Conservation (phyloP, 139 green algal genomes). For the Desmodesmus armatus region DNA sequence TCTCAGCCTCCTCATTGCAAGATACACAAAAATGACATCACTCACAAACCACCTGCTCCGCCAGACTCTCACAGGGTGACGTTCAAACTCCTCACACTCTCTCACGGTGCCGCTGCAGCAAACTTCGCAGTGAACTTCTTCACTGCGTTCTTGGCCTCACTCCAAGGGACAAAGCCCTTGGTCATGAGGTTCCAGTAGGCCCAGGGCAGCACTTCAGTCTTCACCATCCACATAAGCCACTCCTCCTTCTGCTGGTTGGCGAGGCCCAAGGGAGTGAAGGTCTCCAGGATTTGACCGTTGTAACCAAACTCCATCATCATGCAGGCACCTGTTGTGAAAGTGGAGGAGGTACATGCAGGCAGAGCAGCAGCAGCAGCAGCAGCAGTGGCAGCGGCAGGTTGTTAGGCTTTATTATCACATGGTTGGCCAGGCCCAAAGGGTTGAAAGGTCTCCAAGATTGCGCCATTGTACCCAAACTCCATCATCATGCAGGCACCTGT, state of each 20-base stretch:
- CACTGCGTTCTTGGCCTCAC: neutral
- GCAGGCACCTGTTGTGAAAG: neutral
- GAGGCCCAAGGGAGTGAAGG: slow-evolving; percentile 26
- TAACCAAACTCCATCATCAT: slow-evolving; percentile 49
- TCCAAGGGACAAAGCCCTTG: slow-evolving; percentile 27
- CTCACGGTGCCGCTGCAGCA: too few relatives aligned
- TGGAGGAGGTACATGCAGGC: neutral
- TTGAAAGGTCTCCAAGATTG: slow-evolving; percentile 28
- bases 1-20: too few relatives aligned
- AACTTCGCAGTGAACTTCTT: neutral
- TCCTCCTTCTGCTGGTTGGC: too few relatives aligned
- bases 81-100: too few relatives aligned
- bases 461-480: slow-evolving; percentile 43
- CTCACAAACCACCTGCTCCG: too few relatives aligned
- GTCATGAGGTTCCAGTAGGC: slow-evolving; percentile 42
- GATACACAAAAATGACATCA: too few relatives aligned
- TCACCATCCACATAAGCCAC: slow-evolving; percentile 13
- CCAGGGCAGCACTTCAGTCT: slow-evolving; percentile 15
- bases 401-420: neutral
- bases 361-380: neutral
- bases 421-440: neutral
- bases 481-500: slow-evolving; percentile 17
- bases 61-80: too few relatives aligned
- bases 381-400: neutral
- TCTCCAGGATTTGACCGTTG: slow-evolving; percentile 29